Percentiles rank a stretch among this genome's conserved stretches.
Conservation (phyloP, 2,329 filamentous ascomycete species). For the Coniochaeta prunicola region DNA sequence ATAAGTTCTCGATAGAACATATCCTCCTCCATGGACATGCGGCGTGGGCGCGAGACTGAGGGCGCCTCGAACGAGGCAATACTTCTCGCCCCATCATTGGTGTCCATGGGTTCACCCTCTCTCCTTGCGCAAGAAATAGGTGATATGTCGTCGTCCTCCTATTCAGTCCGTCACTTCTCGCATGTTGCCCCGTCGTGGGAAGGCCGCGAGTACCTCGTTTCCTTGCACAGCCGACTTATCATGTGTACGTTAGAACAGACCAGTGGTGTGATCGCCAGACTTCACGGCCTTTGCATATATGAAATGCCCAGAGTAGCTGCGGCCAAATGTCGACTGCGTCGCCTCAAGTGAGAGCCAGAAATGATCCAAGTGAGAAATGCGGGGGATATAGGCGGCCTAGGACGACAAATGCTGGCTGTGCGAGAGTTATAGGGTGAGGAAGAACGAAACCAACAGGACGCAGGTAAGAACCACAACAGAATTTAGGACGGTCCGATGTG, state of each 20-base stretch:
- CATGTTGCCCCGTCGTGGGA: conserved; percentile 7
- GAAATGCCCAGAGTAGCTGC: not conserved
- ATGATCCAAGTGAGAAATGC: not conserved
- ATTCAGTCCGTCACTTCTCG: conserved; percentile 10
- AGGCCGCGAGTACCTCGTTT: conserved; percentile 2
- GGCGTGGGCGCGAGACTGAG: conserved; percentile 24
- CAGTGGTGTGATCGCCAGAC: not conserved
- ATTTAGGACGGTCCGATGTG: not conserved
- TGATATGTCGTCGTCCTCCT: conserved; percentile 11
- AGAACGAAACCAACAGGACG: not conserved
- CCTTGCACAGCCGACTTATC: not conserved
- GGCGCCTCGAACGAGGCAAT: conserved; percentile 26
- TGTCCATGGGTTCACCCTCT: conserved; percentile 20
- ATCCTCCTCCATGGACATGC: conserved; percentile 48
- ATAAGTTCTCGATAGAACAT: conserved; percentile 45
- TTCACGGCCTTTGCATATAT: not conserved
- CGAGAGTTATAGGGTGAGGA: not conserved
- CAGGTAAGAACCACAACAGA: not conserved
- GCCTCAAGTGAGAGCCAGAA: not conserved
- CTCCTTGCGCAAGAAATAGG: conserved; percentile 1
- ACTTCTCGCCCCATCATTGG: conserved; percentile 15
- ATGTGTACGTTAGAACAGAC: not conserved
- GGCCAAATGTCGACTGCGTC: not conserved
- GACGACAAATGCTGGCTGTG: not conserved
- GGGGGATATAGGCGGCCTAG: not conserved